Percentiles rank a stretch among this genome's conserved stretches.
These are phyloP conservation scores for Ogataea trehalophila DNA, from an alignment of 805 yeast genomes.

Conservation along the genomic window DNA sequence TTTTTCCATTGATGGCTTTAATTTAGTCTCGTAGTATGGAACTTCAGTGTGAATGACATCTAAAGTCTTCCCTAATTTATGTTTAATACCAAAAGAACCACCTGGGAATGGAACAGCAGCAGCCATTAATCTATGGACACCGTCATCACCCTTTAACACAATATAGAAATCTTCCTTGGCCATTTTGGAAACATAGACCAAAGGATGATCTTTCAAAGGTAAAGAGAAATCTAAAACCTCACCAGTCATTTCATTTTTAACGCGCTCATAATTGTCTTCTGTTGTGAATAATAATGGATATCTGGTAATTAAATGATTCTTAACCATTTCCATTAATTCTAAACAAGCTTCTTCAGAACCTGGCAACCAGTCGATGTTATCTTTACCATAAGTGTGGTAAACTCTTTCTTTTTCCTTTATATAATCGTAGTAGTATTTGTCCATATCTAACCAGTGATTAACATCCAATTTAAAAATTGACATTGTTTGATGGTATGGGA, in stretches of 20 bases:
- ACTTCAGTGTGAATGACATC: constrained; percentile 65
- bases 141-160: constrained; percentile 50
- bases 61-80: constrained; percentile 55
- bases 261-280: constrained; percentile 43
- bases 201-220: constrained; percentile 62
- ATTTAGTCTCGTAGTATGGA: constrained; percentile 63
- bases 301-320: constrained; percentile 53
- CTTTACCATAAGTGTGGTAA: constrained; percentile 51
- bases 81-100: constrained; percentile 60
- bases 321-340: constrained; percentile 61
- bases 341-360: constrained; percentile 55
- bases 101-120: constrained; percentile 81
- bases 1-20: constrained; percentile 66
- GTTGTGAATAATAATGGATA: constrained; percentile 60
- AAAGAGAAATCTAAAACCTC: constrained; percentile 55
- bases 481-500: constrained; percentile 82
- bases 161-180: constrained; percentile 75
- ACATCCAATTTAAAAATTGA: constrained; percentile 65
- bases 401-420: constrained; percentile 59
- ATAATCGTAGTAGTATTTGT: constrained; percentile 65
- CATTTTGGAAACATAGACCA: constrained; percentile 57
- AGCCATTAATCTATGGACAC: constrained; percentile 58
- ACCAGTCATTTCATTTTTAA: constrained; percentile 56
- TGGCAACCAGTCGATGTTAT: constrained; percentile 62
- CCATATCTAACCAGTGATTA: constrained; percentile 79